Evolutionary conservation across 2,329 filamentous ascomycete genomes (phyloP).

Genomic region (Colletotrichum tamarilloi): DNA sequence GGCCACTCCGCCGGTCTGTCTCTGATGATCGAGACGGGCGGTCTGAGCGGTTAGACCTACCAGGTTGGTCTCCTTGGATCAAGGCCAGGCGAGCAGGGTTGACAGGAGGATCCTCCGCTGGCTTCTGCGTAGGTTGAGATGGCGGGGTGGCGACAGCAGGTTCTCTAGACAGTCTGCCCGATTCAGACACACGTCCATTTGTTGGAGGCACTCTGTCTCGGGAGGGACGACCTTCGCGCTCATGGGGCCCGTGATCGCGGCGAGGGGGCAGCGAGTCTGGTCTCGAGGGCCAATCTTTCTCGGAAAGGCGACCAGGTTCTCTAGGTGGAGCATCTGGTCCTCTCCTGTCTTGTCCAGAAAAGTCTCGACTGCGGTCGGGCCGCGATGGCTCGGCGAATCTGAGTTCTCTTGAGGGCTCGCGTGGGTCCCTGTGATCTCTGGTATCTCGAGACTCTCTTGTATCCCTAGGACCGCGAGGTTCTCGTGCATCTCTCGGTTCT

Average conservation of each 20-base stretch:
- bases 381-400: slow-evolving; percentile 54
- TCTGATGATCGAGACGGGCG: slow-evolving; percentile 27
- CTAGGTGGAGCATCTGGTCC: slow-evolving; percentile 48
- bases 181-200: slow-evolving; percentile 41
- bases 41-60: slow-evolving; percentile 23
- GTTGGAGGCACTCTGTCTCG: slow-evolving; percentile 47
- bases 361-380: slow-evolving; percentile 54
- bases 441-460: slow-evolving; percentile 28
- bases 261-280: slow-evolving; percentile 47
- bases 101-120: slow-evolving; percentile 59
- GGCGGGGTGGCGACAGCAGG: slow-evolving; percentile 36
- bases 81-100: slow-evolving; percentile 67
- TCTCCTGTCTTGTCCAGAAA: slow-evolving; percentile 54
- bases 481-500: slow-evolving; percentile 45
- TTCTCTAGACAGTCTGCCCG: slow-evolving; percentile 41
- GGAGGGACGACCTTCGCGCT: slow-evolving; percentile 48
- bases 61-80: slow-evolving; percentile 50
- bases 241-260: slow-evolving; percentile 49
- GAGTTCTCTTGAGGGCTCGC: slow-evolving; percentile 48
- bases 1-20: slow-evolving; percentile 30
- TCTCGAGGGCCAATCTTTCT: slow-evolving; percentile 50
- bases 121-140: slow-evolving; percentile 40
- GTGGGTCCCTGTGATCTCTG: slow-evolving; percentile 42
- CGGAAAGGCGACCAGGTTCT: slow-evolving; percentile 49
- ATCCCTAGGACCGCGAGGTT: slow-evolving; percentile 47